Base-by-base conservation (phyloP, 805 yeast genomes). In the Candida maltosa region DNA sequence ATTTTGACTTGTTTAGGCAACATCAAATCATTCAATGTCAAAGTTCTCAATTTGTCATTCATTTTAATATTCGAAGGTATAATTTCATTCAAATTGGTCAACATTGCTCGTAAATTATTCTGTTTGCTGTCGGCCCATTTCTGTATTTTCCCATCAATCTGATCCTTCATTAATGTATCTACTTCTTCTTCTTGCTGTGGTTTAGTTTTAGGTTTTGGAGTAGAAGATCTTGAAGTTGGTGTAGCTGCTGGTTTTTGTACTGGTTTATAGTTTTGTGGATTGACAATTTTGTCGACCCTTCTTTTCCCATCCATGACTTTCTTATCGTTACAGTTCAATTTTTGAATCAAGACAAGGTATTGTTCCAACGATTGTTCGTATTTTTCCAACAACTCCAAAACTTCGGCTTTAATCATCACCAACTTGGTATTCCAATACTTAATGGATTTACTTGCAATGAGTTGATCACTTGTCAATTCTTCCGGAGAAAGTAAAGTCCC, bases 1-100 rank as follows among this genome's bases (percentile, higher is more conserved):
- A 91, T 65, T 56, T 91, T 91, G 25, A 88, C 97, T 55, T 85
- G 88, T 48, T 88, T 89, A 14, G 95, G 91, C 44, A 89, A 65
- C 40, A 93, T 93, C 40, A 93, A 65, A 38, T 91, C 97, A 27
- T 44, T 36, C 4, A 27, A 15, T 10, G 43, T 29, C 26, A 42
- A 35, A 6, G 20, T 30, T 18, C 40, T 32, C n/a, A 42, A 26
- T 18, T 38, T 23, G 6, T 31, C 38, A 4, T 81, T 70, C 51
- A 83, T 58, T 1, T 79, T 56, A 4, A 88, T 80, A 12, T 55
- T 57, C 3, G 40, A 41, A 9, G 85, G 79, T 10, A 93, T 59
- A 12, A 93, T 71, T 2, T 62, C 57, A 24, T 85, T 80, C 38
- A 93, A 61, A 3, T 87, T 73, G 2, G 87, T 70, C 21, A 93